Conservation (phyloP, 2,329 filamentous ascomycete species). For the Drechslerella stenobrocha region DNA sequence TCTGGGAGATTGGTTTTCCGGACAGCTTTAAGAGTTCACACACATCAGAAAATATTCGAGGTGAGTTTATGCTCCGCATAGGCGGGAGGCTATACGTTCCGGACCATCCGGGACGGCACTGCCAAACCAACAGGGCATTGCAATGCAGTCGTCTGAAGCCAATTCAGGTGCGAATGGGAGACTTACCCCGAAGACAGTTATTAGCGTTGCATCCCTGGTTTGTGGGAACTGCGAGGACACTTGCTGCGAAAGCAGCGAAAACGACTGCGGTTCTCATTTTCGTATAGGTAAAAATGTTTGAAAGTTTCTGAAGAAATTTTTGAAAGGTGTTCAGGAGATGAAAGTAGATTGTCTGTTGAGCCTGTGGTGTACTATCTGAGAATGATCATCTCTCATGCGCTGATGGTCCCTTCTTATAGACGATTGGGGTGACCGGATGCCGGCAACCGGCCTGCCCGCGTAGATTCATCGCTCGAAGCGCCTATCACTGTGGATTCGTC, state of each 20-base stretch:
- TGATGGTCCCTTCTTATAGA: conserved; percentile 4
- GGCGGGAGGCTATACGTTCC: no score
- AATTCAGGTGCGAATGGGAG: background rate
- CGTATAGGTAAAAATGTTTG: background rate
- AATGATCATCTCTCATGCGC: background rate
- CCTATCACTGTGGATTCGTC: no score
- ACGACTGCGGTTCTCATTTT: conserved; percentile 13
- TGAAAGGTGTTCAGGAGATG: background rate
- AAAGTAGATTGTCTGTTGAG: no score
- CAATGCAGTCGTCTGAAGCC: background rate
- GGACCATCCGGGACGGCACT: no score
- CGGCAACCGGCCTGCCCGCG: no score
- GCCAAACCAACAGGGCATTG: no score
- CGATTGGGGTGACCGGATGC: no score
- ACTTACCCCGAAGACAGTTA: conserved; percentile 35
- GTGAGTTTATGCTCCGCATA: no score
- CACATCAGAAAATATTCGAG: no score
- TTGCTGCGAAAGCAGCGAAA: background rate
- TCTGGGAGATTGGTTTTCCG: conserved; percentile 14
- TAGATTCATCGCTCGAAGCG: no score
- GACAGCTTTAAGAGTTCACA: conserved; percentile 27
- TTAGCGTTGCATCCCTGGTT: background rate
- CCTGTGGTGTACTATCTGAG: background rate
- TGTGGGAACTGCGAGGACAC: background rate
- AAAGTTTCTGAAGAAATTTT: background rate